A percentile compares a stretch with the other conserved stretches of the same genome.
Conservation (phyloP, 306 rosid genomes). For the Acmispon strigosus region DNA sequence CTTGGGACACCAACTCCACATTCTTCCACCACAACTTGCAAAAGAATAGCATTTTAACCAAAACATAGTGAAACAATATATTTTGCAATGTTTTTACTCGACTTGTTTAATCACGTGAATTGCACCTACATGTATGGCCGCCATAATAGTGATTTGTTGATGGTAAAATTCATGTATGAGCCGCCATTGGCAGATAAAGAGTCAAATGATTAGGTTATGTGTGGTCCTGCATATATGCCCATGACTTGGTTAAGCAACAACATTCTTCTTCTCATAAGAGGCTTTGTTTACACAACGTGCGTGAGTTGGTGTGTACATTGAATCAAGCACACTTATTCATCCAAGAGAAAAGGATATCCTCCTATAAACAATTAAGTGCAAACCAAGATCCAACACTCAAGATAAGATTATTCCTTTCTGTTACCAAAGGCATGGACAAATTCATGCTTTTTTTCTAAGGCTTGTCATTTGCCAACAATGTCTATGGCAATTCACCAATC, state of each 20-base stretch:
- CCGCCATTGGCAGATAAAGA: constrained; percentile 1
- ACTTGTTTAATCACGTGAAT: too few relatives aligned
- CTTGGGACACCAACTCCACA: too few relatives aligned
- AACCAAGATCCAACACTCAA: constrained; percentile 16
- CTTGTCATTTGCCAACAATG: constrained; percentile 11
- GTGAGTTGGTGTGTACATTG: neutral
- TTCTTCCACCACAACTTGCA: too few relatives aligned
- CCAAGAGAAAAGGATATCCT: neutral
- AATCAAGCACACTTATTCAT: constrained; percentile 12
- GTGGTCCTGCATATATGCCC: neutral
- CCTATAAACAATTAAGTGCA: neutral
- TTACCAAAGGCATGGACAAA: constrained; percentile 11
- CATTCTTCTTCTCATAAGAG: neutral
- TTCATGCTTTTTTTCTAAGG: neutral
- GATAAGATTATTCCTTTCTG: constrained; percentile 1
- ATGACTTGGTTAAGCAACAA: neutral
- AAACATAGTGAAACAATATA: too few relatives aligned
- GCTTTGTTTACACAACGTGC: neutral
- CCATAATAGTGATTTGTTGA: neutral
- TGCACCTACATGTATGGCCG: too few relatives aligned
- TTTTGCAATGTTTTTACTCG: too few relatives aligned
- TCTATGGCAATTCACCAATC: neutral
- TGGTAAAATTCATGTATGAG: neutral
- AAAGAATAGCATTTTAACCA: too few relatives aligned
- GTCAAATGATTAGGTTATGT: constrained; percentile 17